Conservation (phyloP, 495 filamentous ascomycete genomes). For the Cercophora samala region DNA sequence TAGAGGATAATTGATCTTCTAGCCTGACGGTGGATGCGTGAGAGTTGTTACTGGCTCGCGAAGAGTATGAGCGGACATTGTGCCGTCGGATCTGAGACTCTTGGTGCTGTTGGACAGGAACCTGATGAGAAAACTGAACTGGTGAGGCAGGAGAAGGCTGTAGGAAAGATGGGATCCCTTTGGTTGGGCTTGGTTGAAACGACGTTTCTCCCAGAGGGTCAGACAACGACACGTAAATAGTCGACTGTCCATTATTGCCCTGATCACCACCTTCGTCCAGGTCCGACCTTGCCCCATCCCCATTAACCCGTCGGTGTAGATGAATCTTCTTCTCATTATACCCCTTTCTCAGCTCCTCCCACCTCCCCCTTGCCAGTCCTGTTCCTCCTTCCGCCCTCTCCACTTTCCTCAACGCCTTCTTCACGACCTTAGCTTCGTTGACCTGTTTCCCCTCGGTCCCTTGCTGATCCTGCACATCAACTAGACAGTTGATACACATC, state of each 20-base stretch:
- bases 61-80: not conserved
- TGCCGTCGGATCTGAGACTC: not conserved
- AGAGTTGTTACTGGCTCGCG: not conserved
- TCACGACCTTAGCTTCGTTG: slow-evolving; percentile 16
- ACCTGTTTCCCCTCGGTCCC: slow-evolving; percentile 22
- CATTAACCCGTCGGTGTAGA: not conserved
- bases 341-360: slow-evolving; percentile 16
- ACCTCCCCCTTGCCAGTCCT: slow-evolving; percentile 26
- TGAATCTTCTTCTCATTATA: slow-evolving; percentile 20
- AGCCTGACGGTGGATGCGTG: not conserved
- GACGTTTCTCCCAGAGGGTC: slow-evolving; percentile 37
- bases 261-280: slow-evolving; percentile 8
- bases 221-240: slow-evolving; percentile 40
- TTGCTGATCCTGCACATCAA: slow-evolving; percentile 4
- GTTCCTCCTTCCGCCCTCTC: slow-evolving; percentile 30
- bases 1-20: not conserved
- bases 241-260: slow-evolving; percentile 18
- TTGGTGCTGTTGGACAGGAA: not conserved
- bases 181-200: slow-evolving; percentile 44
- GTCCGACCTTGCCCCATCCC: slow-evolving; percentile 2
- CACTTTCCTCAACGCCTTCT: slow-evolving; percentile 30
- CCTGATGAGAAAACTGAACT: not conserved
- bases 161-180: slow-evolving; percentile 40
- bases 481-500: slow-evolving; percentile 33
- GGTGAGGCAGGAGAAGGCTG: not conserved